phyloP scores from a whole-genome alignment of 2,329 filamentous ascomycete genomes.

The Botrytis paeoniae region DNA sequence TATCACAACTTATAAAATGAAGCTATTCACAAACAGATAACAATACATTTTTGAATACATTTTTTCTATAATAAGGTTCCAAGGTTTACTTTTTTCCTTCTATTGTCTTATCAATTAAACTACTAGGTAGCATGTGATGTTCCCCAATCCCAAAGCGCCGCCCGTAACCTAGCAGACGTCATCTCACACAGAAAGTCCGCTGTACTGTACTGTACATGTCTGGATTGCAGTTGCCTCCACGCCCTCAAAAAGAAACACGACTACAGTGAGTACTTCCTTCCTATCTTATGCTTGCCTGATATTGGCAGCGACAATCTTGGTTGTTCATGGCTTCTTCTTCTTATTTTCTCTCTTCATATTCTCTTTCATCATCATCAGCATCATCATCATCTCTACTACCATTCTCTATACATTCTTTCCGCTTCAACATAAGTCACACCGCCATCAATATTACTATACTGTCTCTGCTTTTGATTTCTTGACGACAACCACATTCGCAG shows the following conservation, averaged over 20 bases:
- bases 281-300: constrained; percentile 5
- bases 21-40: not conserved
- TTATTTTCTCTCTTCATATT: not conserved
- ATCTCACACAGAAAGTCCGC: constrained; percentile 14
- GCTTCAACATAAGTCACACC: constrained; percentile 5
- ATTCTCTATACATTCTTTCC: constrained; percentile 18
- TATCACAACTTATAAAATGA: not conserved
- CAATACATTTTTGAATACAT: not conserved
- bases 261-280: constrained; percentile 17
- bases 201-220: constrained; percentile 3
- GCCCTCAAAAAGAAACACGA: constrained; percentile 1
- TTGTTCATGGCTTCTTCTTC: constrained; percentile 17
- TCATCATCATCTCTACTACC: not conserved
- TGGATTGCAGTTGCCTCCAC: constrained; percentile 24
- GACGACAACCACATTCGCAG: constrained; percentile 22
- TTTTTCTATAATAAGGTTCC: not conserved
- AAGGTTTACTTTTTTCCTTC: not conserved
- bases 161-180: constrained; percentile 14
- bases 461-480: constrained; percentile 7
- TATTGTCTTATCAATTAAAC: not conserved
- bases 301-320: constrained; percentile 17
- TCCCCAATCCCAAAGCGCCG: constrained; percentile 8
- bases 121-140: constrained; percentile 6
- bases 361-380: not conserved
- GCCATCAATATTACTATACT: constrained; percentile 14